Conservation (phyloP, 2,329 filamentous ascomycete genomes). For the Beauveria pseudobassiana region DNA sequence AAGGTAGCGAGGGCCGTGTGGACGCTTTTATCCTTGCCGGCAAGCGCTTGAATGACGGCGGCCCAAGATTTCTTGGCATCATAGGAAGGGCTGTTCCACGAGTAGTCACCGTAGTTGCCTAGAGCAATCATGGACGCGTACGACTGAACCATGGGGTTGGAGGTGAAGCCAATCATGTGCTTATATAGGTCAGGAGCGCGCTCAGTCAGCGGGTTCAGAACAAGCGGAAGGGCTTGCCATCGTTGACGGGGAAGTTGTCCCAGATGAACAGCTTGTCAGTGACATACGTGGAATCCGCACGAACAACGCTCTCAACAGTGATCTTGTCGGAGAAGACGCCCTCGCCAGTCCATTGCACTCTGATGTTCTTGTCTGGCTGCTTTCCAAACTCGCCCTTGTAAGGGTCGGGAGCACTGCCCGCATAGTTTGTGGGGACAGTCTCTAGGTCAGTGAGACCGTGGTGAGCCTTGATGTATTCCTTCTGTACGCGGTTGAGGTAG, state of each 20-base stretch:
- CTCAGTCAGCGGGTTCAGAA: constrained; percentile 13
- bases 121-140: constrained; percentile 14
- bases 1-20: constrained; percentile 9
- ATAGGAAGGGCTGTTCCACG: constrained; percentile 12
- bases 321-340: constrained; percentile 13
- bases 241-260: constrained; percentile 16
- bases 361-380: constrained; percentile 10
- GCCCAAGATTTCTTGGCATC: constrained; percentile 2
- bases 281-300: constrained; percentile 11
- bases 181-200: constrained; percentile 12
- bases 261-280: constrained; percentile 15
- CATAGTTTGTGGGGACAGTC: constrained; percentile 14
- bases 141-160: constrained; percentile 15
- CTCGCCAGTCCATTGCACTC: constrained; percentile 15
- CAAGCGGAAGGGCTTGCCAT: constrained; percentile 10
- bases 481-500: constrained; percentile 14
- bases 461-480: constrained; percentile 12
- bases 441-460: constrained; percentile 11
- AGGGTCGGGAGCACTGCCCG: constrained; percentile 9
- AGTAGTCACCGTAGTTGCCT: constrained; percentile 14
- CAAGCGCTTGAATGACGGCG: constrained; percentile 11
- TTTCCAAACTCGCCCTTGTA: constrained; percentile 14
- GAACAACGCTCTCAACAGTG: constrained; percentile 12
- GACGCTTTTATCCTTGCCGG: constrained; percentile 1
- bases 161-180: constrained; percentile 14